Evolutionary conservation across 148 eudicot species (phyloP), one percentile per base, ranked within the genome.

Genomic region (Suaeda aralocaspica): DNA sequence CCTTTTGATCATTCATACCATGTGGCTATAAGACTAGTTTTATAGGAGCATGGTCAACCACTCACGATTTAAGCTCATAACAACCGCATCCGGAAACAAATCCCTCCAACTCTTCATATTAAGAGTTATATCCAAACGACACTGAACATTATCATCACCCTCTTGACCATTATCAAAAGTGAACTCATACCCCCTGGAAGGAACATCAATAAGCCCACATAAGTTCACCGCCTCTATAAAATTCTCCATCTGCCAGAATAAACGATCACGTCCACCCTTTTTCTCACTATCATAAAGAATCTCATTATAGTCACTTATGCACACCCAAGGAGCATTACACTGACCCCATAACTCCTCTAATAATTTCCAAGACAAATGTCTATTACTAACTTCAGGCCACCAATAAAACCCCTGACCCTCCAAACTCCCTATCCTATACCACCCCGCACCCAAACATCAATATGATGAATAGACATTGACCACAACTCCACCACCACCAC

Each of bases 11-110:
- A 18, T 36, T 21, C 1, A 5, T n/a, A 19, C 12, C 24, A 15
- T 61, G 5, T 9, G 45, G 25, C 31, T 34, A 9, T 5, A 61
- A 16, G 0, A 33, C 2, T 5, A 62, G 7, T 22, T 44, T 65
- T 4, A 65, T 44, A 6, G 68, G 39, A 3, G 68, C 53, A 24
- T 65, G 68, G 13, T 65, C 68, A 18, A 65, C 55, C 53, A 45
- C 2, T 65, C 68, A 0, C 55, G 1, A 0, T 44, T 36, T 0
- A 65, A 9, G 13, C 46, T 28, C 0, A 25, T 12, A 0, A 65
- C 7, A 6, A 26, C 15, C 5, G 68, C 53, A 1, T 6, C 0
- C 0, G 68, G 55, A 15, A 65, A 65, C 16, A 65, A 1, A 25
- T 24, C 21, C n/a, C 13, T 11, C 68, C 68, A 46, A 2, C 4